Conservation (phyloP, 2,329 filamentous ascomycete genomes). For the Exophiala sp. region DNA sequence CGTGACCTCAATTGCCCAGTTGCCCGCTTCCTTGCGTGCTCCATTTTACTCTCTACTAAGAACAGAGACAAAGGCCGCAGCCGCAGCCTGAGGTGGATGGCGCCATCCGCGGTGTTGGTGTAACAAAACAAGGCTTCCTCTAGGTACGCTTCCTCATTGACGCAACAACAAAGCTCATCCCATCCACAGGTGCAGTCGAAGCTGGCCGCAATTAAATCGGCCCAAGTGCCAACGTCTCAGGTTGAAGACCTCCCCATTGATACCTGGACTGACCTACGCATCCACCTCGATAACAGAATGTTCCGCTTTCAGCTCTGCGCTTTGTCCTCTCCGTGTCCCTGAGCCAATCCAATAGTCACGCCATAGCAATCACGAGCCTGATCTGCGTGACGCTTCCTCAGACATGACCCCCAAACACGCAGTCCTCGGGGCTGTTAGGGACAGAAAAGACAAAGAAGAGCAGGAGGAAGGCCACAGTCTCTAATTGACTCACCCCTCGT, state of each 20-base stretch:
- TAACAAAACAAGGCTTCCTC: not conserved
- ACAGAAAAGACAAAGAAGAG: not conserved
- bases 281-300: not conserved
- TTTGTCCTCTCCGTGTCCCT: slow-evolving; percentile 8
- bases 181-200: not conserved
- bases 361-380: slow-evolving; percentile 20
- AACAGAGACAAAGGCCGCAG: no score
- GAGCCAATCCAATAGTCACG: slow-evolving; percentile 25
- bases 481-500: not conserved
- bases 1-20: not conserved
- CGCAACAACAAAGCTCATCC: no score
- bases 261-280: no score
- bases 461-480: not conserved
- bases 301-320: slow-evolving; percentile 12
- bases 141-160: no score
- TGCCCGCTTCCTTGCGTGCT: not conserved
- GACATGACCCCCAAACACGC: slow-evolving; percentile 2
- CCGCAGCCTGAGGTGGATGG: not conserved
- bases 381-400: slow-evolving; percentile 14
- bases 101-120: not conserved
- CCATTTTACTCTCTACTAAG: no score
- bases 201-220: not conserved
- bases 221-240: not conserved
- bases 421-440: slow-evolving; percentile 4
- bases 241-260: not conserved